phyloP scores from a whole-genome alignment of 805 yeast genomes.

The Cyberlindnera bimundalis region DNA sequence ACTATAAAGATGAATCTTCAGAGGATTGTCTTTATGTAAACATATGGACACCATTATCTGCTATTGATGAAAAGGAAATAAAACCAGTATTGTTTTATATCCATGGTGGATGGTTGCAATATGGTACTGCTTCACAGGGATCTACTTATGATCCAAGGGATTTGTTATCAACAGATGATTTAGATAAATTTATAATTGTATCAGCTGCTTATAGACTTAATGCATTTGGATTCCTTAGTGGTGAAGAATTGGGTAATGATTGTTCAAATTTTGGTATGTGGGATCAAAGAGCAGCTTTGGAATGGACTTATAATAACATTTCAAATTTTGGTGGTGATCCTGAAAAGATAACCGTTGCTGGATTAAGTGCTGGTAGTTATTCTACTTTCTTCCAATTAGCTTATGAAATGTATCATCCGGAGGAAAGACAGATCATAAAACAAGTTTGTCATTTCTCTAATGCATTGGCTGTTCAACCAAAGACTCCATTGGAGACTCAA shows the following conservation, averaged over 20 bases:
- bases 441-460: constrained; percentile 36
- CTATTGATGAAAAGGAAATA: constrained; percentile 36
- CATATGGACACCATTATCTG: constrained; percentile 36
- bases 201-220: constrained; percentile 39
- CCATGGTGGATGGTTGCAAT: constrained; percentile 44
- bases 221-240: constrained; percentile 35
- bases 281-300: constrained; percentile 45
- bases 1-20: constrained; percentile 10
- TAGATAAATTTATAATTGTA: constrained; percentile 37
- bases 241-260: constrained; percentile 19
- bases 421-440: constrained; percentile 37
- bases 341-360: constrained; percentile 39
- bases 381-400: constrained; percentile 40
- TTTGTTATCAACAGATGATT: constrained; percentile 16
- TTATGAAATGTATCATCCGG: constrained; percentile 40
- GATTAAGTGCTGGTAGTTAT: constrained; percentile 46
- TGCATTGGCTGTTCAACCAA: constrained; percentile 37
- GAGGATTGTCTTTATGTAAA: constrained; percentile 36
- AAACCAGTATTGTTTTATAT: constrained; percentile 38
- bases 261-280: constrained; percentile 26
- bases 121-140: constrained; percentile 12
- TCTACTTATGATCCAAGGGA: constrained; percentile 15
- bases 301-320: constrained; percentile 44
- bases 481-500: constrained; percentile 32
- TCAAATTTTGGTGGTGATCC: constrained; percentile 45